A percentile compares a stretch with the other conserved stretches of the same genome.
Evolutionary conservation across 495 filamentous ascomycete species (phyloP).

Genomic region (Immersiella caudata): DNA sequence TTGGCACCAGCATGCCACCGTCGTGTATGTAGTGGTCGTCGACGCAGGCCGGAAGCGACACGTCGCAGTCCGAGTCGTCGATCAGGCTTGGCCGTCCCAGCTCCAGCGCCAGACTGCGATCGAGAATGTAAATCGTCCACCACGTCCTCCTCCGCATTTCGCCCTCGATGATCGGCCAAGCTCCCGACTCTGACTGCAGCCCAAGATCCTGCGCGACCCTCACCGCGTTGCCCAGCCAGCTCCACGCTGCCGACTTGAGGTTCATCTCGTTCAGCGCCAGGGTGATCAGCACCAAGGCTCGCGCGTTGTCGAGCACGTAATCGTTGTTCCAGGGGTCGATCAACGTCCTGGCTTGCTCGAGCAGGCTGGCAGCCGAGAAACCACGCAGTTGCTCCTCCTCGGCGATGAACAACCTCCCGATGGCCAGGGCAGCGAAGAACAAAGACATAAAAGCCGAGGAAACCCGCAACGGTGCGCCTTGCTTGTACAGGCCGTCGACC

Average conservation of each 20-base stretch:
- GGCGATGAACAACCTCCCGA: constrained; percentile 75
- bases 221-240: constrained; percentile 84
- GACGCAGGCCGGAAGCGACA: constrained; percentile 73
- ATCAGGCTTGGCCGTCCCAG: constrained; percentile 82
- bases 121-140: constrained; percentile 94
- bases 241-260: constrained; percentile 84
- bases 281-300: constrained; percentile 71
- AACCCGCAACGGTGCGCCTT: constrained; percentile 64
- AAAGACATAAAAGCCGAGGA: constrained; percentile 77
- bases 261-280: constrained; percentile 87
- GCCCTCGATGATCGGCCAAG: constrained; percentile 75
- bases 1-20: constrained; percentile 55
- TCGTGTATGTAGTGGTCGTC: constrained; percentile 82
- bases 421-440: constrained; percentile 82
- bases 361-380: constrained; percentile 64
- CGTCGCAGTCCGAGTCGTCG: constrained; percentile 88
- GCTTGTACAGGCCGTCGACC: constrained; percentile 76
- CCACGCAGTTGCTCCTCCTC: constrained; percentile 57
- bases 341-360: constrained; percentile 68
- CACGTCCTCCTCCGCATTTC: constrained; percentile 89
- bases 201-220: constrained; percentile 87
- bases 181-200: constrained; percentile 74
- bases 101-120: constrained; percentile 80
- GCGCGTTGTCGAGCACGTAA: constrained; percentile 76
- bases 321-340: constrained; percentile 85